Evolutionary conservation across 257 asterid species (phyloP).

Genomic region (Solanum pimpinellifolium): DNA sequence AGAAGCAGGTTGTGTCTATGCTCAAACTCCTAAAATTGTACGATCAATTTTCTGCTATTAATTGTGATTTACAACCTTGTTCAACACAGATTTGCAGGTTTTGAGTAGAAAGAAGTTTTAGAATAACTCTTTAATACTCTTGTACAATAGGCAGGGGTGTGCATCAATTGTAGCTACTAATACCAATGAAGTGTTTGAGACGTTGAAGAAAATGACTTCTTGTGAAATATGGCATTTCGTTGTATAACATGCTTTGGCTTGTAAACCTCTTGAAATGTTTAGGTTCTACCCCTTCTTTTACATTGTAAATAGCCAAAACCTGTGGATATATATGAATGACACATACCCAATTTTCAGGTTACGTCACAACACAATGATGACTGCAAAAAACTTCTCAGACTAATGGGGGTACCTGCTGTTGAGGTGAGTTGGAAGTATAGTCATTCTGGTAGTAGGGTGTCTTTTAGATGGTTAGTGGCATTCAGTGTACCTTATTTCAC

Average conservation of each 20-base stretch:
- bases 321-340: neutral
- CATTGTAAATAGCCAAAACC: neutral
- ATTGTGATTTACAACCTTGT: neutral
- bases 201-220: neutral
- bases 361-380: constrained; percentile 91
- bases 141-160: neutral
- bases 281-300: neutral
- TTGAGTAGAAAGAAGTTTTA: neutral
- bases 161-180: neutral
- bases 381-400: constrained; percentile 85
- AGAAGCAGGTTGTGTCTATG: neutral
- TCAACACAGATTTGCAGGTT: neutral
- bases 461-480: neutral
- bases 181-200: neutral
- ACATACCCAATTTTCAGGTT: constrained; percentile 37
- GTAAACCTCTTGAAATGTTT: neutral
- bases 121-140: neutral
- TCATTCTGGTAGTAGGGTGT: neutral
- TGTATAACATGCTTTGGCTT: neutral
- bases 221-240: neutral
- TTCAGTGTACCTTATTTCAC: neutral
- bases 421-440: constrained; percentile 51
- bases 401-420: constrained; percentile 96
- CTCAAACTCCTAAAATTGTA: neutral
- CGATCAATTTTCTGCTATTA: neutral